Percentiles rank a stretch among this genome's conserved stretches.
These are phyloP conservation scores for Peziza echinospora DNA, from an alignment of 495 filamentous ascomycete species.

Conservation along the genomic window DNA sequence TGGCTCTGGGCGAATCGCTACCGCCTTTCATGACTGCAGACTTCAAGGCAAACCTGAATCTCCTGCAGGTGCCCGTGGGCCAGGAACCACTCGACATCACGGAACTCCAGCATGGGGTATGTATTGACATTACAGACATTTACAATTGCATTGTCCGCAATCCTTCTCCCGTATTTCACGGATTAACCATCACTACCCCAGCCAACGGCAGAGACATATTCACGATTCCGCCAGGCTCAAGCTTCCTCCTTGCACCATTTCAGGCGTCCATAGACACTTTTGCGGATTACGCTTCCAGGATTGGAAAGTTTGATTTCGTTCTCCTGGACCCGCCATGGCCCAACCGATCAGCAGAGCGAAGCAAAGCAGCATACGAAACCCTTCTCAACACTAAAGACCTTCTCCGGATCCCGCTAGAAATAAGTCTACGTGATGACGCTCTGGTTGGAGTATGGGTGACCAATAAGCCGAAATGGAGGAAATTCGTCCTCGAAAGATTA, in stretches of 20 bases:
- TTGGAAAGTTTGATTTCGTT: constrained; percentile 47
- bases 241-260: constrained; percentile 25
- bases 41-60: constrained; percentile 4
- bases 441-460: constrained; percentile 73
- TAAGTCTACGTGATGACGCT: constrained; percentile 36
- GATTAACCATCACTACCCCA: constrained; percentile 11
- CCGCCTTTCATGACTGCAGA: background rate
- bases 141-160: constrained; percentile 19
- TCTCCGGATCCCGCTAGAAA: constrained; percentile 20
- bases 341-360: constrained; percentile 62
- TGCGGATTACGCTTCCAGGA: constrained; percentile 10
- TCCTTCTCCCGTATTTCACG: constrained; percentile 17
- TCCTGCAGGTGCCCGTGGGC: constrained; percentile 2
- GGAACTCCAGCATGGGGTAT: background rate
- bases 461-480: constrained; percentile 42
- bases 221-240: constrained; percentile 30
- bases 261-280: constrained; percentile 6
- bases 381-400: constrained; percentile 25
- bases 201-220: constrained; percentile 17
- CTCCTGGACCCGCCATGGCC: constrained; percentile 89
- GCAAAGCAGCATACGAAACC: constrained; percentile 38
- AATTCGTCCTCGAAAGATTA: constrained; percentile 35
- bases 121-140: constrained; percentile 18
- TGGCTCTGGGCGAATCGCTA: background rate
- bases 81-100: background rate